phyloP scores from a whole-genome alignment of 2,329 filamentous ascomycete species.

The Colletotrichum siamense region DNA sequence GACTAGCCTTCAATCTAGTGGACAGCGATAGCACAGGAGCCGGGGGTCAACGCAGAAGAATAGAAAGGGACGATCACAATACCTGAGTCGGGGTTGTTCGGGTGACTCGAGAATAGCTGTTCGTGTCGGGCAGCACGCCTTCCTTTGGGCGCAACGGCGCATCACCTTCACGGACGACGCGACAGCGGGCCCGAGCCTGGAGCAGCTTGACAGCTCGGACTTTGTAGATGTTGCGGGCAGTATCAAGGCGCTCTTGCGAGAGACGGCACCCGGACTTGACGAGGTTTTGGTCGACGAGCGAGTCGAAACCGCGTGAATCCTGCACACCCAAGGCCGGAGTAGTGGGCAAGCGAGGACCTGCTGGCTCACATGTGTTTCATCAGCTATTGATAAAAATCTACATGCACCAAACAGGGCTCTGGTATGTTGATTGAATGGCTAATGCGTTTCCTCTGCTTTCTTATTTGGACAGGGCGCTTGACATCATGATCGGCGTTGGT shows the following conservation, averaged over 20 bases:
- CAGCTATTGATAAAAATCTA: rapidly evolving
- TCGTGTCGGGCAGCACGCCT: rapidly evolving
- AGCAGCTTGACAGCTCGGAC: neutral
- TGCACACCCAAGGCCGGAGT: neutral
- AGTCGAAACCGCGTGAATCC: neutral
- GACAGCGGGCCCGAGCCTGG: rapidly evolving
- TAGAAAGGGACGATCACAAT: rapidly evolving
- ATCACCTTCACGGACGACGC: neutral
- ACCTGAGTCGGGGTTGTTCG: rapidly evolving
- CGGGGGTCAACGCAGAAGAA: neutral
- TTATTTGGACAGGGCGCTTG: neutral
- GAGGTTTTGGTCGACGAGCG: neutral
- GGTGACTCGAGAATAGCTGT: neutral
- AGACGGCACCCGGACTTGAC: neutral
- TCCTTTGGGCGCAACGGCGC: neutral
- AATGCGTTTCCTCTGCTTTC: neutral
- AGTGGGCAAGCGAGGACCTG: neutral
- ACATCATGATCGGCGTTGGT: neutral
- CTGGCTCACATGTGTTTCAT: neutral
- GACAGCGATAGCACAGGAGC: neutral
- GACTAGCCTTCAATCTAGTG: neutral
- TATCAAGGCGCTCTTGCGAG: neutral
- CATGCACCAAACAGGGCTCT: neutral
- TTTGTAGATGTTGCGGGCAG: neutral
- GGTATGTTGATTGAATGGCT: neutral